These are phyloP conservation scores for Pythium chondricola DNA, from an alignment of 352 stramenopile genomes.

Conservation along the genomic window DNA sequence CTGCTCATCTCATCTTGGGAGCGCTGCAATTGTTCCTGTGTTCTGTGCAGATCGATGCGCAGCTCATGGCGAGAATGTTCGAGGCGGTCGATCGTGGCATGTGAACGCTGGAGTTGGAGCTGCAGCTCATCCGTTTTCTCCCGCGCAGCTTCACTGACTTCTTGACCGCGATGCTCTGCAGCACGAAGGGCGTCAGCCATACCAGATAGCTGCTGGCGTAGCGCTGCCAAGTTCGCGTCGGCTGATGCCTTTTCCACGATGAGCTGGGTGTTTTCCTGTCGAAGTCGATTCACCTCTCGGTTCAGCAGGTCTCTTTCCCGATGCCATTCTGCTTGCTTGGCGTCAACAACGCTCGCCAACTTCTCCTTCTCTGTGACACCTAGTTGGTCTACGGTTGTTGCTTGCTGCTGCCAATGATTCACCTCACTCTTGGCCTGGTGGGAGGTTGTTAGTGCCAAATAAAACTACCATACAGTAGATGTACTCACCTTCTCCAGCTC, in stretches of 20 bases:
- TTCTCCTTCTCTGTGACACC: slow-evolving; percentile 19
- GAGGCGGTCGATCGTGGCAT: slow-evolving; percentile 8
- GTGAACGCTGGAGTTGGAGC: slow-evolving; percentile 2
- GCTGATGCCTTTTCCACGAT: no score
- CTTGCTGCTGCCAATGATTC: slow-evolving; percentile 27
- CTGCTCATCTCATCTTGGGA: background rate
- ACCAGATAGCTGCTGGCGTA: no score
- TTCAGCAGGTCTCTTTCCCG: slow-evolving; percentile 1
- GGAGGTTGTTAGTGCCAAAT: background rate
- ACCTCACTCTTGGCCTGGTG: slow-evolving; percentile 22
- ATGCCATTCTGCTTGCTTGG: slow-evolving; percentile 15
- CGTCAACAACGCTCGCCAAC: slow-evolving; percentile 17
- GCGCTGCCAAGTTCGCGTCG: no score
- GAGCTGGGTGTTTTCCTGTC: background rate
- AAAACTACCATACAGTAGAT: background rate
- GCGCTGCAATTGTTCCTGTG: background rate
- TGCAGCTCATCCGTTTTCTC: background rate
- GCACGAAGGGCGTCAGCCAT: no score
- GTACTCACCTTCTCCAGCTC: slow-evolving; percentile 19
- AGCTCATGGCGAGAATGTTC: background rate
- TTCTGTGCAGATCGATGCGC: background rate
- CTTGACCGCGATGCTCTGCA: no score
- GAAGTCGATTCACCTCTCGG: background rate
- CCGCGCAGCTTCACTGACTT: no score
- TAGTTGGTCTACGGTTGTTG: slow-evolving; percentile 13